phyloP scores from a whole-genome alignment of 1,139 yeast species.

The Kurtzmaniella quercitrusa region DNA sequence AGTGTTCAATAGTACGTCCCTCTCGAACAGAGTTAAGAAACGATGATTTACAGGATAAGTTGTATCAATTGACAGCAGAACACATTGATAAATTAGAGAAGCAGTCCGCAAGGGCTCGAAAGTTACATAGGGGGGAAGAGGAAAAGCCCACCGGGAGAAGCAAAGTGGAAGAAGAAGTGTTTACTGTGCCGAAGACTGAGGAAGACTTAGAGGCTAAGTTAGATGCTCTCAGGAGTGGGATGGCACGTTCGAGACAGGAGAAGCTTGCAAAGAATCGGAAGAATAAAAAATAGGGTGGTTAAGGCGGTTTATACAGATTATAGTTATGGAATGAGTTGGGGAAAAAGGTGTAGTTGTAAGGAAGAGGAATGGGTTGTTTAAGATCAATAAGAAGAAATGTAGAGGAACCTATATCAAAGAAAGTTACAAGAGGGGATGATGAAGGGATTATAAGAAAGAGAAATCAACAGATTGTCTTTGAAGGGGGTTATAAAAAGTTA shows the following conservation, averaged over 20 bases:
- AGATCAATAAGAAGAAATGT: too few species aligned
- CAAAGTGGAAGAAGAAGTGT: constrained; percentile 22
- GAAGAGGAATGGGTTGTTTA: too few species aligned
- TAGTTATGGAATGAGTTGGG: neutral
- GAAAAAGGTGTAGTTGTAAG: too few species aligned
- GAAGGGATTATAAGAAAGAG: too few species aligned
- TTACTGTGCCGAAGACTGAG: constrained; percentile 27
- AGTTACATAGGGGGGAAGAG: constrained; percentile 20
- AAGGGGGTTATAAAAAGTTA: too few species aligned
- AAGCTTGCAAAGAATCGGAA: neutral
- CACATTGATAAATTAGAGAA: constrained; percentile 61
- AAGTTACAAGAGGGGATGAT: too few species aligned
- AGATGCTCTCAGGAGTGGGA: constrained; percentile 14
- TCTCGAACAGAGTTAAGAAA: constrained; percentile 64
- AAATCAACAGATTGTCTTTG: too few species aligned
- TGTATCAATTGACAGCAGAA: constrained; percentile 62
- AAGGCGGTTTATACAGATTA: neutral
- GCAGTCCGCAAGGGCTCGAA: constrained; percentile 63
- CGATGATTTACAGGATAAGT: constrained; percentile 51
- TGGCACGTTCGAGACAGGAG: neutral
- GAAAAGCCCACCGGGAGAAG: constrained; percentile 4
- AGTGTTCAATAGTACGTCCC: constrained; percentile 59
- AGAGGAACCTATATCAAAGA: too few species aligned
- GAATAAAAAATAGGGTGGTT: neutral
- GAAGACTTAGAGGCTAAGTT: constrained; percentile 36